A percentile compares a stretch with the other conserved stretches of the same genome.
These are phyloP conservation scores for Blastobotrys americana DNA, from an alignment of 805 yeast genomes.

Conservation along the genomic window DNA sequence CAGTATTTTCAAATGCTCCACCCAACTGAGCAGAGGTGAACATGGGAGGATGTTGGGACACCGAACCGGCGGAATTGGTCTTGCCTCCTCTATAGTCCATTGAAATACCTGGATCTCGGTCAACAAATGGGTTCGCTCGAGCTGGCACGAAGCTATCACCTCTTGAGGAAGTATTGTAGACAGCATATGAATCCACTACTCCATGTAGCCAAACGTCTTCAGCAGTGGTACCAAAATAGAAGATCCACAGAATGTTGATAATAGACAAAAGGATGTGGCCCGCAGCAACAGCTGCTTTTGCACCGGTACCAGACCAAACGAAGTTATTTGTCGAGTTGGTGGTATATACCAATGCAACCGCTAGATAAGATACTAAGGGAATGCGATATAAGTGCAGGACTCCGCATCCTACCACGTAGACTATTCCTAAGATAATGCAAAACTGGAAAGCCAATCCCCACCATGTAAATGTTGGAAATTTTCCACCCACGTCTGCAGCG, in stretches of 20 bases:
- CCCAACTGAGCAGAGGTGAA: conserved; percentile 33
- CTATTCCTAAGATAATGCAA: conserved; percentile 46
- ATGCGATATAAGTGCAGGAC: conserved; percentile 60
- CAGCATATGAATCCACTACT: conserved; percentile 75
- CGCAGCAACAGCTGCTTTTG: conserved; percentile 81
- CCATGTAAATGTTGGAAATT: conserved; percentile 85
- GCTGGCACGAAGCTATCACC: neutral
- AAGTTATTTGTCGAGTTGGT: conserved; percentile 76
- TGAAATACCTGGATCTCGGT: conserved; percentile 8
- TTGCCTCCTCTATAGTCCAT: conserved; percentile 15
- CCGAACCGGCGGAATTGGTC: conserved; percentile 4
- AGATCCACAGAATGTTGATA: conserved; percentile 75
- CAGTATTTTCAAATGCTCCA: conserved; percentile 34
- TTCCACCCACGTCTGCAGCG: conserved; percentile 34
- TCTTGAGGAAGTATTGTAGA: conserved; percentile 20
- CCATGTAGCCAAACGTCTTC: conserved; percentile 81
- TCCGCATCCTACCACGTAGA: conserved; percentile 50
- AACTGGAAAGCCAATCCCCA: conserved; percentile 89
- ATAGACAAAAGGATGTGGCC: conserved; percentile 82
- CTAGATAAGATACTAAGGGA: conserved; percentile 45
- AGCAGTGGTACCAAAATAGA: conserved; percentile 78
- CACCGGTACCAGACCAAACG: conserved; percentile 60
- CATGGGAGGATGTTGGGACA: conserved; percentile 22
- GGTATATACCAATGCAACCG: conserved; percentile 74
- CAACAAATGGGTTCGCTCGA: conserved; percentile 3